Evolutionary conservation across 2,329 filamentous ascomycete species (phyloP).

Genomic region (Tolypocladium album): DNA sequence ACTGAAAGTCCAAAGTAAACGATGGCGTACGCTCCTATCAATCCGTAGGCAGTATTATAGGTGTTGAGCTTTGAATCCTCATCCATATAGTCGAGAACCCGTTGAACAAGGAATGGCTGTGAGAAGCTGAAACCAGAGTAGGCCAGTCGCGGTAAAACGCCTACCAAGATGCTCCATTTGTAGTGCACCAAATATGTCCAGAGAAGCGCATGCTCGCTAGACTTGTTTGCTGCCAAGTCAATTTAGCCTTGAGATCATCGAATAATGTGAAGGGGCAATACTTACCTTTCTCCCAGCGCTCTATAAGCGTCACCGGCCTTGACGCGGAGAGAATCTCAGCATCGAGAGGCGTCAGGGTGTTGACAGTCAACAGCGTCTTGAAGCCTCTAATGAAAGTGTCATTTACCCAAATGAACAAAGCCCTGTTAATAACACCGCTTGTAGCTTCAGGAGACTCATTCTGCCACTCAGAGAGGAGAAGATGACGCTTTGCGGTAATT

Average conservation of each 20-base stretch:
- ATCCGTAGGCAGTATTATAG: constrained; percentile 21
- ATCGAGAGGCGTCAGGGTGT: constrained; percentile 7
- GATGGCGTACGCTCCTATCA: constrained; percentile 26
- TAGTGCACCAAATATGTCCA: constrained; percentile 13
- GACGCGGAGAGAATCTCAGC: constrained; percentile 7
- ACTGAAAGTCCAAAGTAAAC: constrained; percentile 30
- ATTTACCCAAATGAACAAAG: constrained; percentile 22
- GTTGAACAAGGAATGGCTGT: constrained; percentile 31
- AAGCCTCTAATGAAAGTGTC: constrained; percentile 15
- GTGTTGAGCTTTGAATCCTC: constrained; percentile 11
- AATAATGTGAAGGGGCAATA: neutral
- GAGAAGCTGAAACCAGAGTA: constrained; percentile 27
- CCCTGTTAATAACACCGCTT: constrained; percentile 16
- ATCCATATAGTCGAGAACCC: constrained; percentile 18
- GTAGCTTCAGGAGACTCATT: constrained; percentile 17
- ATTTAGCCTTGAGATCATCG: neutral
- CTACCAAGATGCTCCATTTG: constrained; percentile 15
- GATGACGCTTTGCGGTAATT: constrained; percentile 14
- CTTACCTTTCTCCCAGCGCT: constrained; percentile 6
- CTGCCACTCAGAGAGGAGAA: constrained; percentile 9
- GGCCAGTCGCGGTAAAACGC: constrained; percentile 22
- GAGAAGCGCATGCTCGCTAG: constrained; percentile 11
- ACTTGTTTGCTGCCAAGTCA: constrained; percentile 6
- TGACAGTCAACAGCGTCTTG: constrained; percentile 10
- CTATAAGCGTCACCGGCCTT: constrained; percentile 4